phyloP scores from a whole-genome alignment of 768 basidiomycete species.

The Boletus subparvulus region DNA sequence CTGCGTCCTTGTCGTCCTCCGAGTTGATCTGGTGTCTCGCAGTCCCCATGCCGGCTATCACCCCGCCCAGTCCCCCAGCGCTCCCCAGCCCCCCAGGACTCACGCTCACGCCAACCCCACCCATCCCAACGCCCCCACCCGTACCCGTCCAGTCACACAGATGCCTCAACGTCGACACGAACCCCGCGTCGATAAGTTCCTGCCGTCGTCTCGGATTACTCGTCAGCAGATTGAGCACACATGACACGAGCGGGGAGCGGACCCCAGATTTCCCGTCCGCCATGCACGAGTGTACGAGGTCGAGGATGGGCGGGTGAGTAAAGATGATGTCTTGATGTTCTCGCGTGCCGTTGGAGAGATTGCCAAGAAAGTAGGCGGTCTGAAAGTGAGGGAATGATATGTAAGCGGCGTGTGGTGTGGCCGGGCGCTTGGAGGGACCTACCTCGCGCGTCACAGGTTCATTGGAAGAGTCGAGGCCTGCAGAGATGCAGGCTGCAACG shows the following conservation, averaged over 20 bases:
- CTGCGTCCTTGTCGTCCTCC: conserved; percentile 63
- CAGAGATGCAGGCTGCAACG: conserved; percentile 46
- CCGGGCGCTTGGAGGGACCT: not conserved
- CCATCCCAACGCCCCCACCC: conserved; percentile 1
- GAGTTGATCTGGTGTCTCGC: conserved; percentile 38
- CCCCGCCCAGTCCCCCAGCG: conserved; percentile 4
- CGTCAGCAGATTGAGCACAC: conserved; percentile 56
- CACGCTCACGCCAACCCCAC: conserved; percentile 18
- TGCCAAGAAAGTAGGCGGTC: conserved; percentile 64
- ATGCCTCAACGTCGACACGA: conserved; percentile 43
- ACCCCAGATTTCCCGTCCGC: conserved; percentile 57
- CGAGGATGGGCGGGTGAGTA: conserved; percentile 50
- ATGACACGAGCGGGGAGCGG: conserved; percentile 58
- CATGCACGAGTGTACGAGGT: conserved; percentile 56
- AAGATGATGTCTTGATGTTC: conserved; percentile 53
- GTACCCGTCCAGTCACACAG: conserved; percentile 40
- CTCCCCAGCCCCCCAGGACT: conserved; percentile 31
- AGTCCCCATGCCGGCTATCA: not conserved
- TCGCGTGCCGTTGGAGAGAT: conserved; percentile 61
- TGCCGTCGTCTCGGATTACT: conserved; percentile 37
- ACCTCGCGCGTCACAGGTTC: conserved; percentile 59
- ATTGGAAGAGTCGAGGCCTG: conserved; percentile 49
- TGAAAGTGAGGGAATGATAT: conserved; percentile 13
- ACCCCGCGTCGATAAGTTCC: conserved; percentile 44
- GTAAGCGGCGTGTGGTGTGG: not conserved